phyloP scores from a whole-genome alignment of 2,329 filamentous ascomycete genomes.

The Sporothrix sp. region DNA sequence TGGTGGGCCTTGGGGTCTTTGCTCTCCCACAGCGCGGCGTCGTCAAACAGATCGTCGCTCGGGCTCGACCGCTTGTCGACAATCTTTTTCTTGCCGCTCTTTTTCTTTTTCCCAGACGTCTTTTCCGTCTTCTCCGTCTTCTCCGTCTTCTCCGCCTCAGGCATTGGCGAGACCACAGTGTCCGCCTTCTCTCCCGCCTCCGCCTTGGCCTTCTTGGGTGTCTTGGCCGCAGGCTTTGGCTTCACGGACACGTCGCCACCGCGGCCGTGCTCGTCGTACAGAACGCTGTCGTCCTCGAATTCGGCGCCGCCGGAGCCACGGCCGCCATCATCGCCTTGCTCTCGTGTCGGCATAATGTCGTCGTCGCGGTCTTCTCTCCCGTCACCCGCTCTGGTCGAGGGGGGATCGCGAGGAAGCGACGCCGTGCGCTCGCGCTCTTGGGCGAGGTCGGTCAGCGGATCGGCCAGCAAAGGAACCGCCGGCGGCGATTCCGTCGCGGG shows the following conservation, averaged over 20 bases:
- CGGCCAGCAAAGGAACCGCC: background rate
- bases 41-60: conserved; percentile 36
- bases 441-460: conserved; percentile 16
- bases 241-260: background rate
- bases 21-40: conserved; percentile 35
- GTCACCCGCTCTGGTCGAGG: conserved; percentile 26
- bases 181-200: background rate
- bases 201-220: background rate
- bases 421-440: conserved; percentile 27
- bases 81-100: conserved; percentile 27
- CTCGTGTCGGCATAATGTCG: background rate
- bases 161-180: no score
- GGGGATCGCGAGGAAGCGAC: conserved; percentile 27
- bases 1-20: conserved; percentile 29
- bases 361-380: conserved; percentile 3
- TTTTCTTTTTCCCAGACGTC: conserved; percentile 11
- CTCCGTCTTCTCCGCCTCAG: conserved; percentile 7
- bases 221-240: background rate
- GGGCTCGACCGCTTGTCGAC: conserved; percentile 30
- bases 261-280: background rate
- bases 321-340: background rate
- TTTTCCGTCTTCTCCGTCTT: conserved; percentile 22
- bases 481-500: conserved; percentile 14
- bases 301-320: background rate
- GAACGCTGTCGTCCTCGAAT: background rate